Percentiles rank a stretch among this genome's conserved stretches.
Conservation (phyloP, 164 flowering plant species). For the Vitis cinerea region DNA sequence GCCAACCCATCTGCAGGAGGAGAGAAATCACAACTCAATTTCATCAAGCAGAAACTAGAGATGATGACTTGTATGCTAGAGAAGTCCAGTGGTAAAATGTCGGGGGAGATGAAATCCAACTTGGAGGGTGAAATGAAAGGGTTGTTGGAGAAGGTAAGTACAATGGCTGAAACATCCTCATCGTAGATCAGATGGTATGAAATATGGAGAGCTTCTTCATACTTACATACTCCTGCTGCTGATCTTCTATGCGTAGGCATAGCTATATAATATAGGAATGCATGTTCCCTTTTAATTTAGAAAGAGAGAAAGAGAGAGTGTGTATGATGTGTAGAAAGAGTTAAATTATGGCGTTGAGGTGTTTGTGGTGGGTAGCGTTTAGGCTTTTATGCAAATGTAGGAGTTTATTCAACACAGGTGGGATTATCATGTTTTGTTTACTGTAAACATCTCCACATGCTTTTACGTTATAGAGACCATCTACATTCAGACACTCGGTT, state of each 20-base stretch:
- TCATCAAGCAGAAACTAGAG: conserved; percentile 36
- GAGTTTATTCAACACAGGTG: background rate
- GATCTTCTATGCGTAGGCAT: background rate
- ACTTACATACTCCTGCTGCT: no score
- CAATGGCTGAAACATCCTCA: conserved; percentile 4
- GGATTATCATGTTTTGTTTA: background rate
- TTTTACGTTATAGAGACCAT: background rate
- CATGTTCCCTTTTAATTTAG: background rate
- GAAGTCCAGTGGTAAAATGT: conserved; percentile 25
- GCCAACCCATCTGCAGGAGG: conserved; percentile 1
- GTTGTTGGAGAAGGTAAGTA: conserved; percentile 35
- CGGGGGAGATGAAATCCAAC: conserved; percentile 23
- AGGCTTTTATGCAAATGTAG: background rate
- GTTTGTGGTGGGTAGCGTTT: no score
- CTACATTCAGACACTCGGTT: background rate
- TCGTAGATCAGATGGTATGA: background rate
- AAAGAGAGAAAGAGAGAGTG: no score
- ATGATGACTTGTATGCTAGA: conserved; percentile 33
- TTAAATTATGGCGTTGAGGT: no score
- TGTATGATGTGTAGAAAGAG: no score
- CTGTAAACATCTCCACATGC: background rate
- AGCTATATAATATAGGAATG: background rate
- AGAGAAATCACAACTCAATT: conserved; percentile 17
- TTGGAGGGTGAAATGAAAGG: conserved; percentile 31
- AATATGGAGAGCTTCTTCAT: background rate